These are phyloP conservation scores for Chrysosphaeria jannelii DNA, from an alignment of 2,329 filamentous ascomycete genomes.

Conservation along the genomic window DNA sequence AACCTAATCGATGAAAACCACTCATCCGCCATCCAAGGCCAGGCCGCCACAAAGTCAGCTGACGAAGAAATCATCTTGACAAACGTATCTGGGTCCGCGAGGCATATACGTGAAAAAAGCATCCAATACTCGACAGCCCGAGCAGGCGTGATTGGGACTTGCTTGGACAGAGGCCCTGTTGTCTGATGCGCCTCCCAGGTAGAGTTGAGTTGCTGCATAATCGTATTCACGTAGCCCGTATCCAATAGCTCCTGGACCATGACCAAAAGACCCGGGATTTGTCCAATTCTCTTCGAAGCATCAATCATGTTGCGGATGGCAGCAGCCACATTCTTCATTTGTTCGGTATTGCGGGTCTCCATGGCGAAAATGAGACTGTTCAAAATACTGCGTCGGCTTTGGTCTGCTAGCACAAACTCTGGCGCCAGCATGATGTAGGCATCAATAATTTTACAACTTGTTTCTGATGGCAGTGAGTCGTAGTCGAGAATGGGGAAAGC, in stretches of 20 bases:
- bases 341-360: constrained; percentile 23
- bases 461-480: constrained; percentile 30
- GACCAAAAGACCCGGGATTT: constrained; percentile 25
- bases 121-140: constrained; percentile 66
- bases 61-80: constrained; percentile 22
- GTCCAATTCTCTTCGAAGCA: constrained; percentile 28
- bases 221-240: constrained; percentile 27
- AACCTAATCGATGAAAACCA: constrained; percentile 41
- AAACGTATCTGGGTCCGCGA: constrained; percentile 42
- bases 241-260: constrained; percentile 34
- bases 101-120: constrained; percentile 47
- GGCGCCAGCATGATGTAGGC: constrained; percentile 43
- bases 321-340: constrained; percentile 23
- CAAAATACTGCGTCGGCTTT: constrained; percentile 18
- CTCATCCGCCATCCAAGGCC: constrained; percentile 26
- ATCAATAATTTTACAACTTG: constrained; percentile 34
- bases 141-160: constrained; percentile 37
- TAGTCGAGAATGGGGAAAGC: constrained; percentile 36
- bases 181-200: constrained; percentile 50
- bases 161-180: constrained; percentile 38
- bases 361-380: constrained; percentile 18
- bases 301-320: constrained; percentile 36
- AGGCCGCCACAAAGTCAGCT: constrained; percentile 18
- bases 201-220: constrained; percentile 35
- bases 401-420: constrained; percentile 28